Evolutionary conservation across 495 filamentous ascomycete genomes (phyloP), one percentile per base, ranked within the genome.

Genomic region (Penicillium ucsense): DNA sequence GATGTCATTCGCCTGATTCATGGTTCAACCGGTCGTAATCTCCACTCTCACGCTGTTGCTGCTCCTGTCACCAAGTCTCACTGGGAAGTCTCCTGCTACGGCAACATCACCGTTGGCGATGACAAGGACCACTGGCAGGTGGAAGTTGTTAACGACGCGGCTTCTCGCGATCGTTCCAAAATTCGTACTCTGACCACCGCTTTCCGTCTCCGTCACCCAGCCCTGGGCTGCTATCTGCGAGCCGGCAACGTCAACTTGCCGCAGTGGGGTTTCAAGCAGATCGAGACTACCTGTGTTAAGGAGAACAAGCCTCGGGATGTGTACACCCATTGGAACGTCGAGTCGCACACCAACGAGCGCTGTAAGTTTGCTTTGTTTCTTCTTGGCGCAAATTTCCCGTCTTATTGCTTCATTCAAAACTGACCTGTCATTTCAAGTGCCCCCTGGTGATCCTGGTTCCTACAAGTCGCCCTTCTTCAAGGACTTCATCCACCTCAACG

Each of bases 251-350:
- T 89, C 57, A 97, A 97, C 64, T 77, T 98, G 46, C 92, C 92
- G 27, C 92, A 97, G 60, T 98, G 92, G 92, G 92, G 92, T 49
- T 98, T 98, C 79, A 98, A 98, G 73, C 92, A 98, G 66, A 97
- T 97, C 56, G 92, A 98, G 70, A 88, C 89, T 28, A 95, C 89
- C 11, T 98, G 92, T 67, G 79, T 80, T 49, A 96, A 96, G 73
- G 83, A 86, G 53, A 97, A 96, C 71, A 90, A 91, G 57, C 88
- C 89, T 2, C 73, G 81, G 31, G 92, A 98, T 65, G 78, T 88
- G 49, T 97, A 94, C 62, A 97, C 92, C 8, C 92, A 98, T 73
- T 98, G 92, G 92, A 98, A 98, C 66, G 85, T 98, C 32, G 92
- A 98, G 71, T 82, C 86, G 37, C 92, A 98, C 65, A 82, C 75